Percentiles rank a stretch among this genome's conserved stretches.
Conservation (phyloP, 306 rosid species). For the Quercus berberidifolia region DNA sequence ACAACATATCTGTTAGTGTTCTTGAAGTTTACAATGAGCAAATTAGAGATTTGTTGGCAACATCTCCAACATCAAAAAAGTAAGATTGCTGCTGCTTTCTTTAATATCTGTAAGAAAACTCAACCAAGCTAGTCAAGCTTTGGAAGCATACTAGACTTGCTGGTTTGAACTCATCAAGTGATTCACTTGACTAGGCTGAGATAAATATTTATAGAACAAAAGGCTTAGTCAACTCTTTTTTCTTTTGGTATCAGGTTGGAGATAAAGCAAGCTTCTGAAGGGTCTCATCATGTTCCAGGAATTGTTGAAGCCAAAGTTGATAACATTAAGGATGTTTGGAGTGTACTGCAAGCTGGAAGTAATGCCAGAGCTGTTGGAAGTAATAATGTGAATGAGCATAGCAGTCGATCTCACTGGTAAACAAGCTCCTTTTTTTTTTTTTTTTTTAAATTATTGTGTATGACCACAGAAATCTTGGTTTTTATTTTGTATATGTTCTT, state of each 20-base stretch:
- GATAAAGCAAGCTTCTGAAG: conserved; percentile 77
- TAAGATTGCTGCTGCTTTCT: conserved; percentile 31
- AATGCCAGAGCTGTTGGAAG: conserved; percentile 86
- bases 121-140: neutral
- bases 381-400: conserved; percentile 82
- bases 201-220: conserved; percentile 10
- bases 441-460: no score
- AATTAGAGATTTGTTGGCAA: conserved; percentile 75
- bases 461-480: neutral
- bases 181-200: conserved; percentile 17
- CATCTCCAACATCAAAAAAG: conserved; percentile 64
- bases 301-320: conserved; percentile 68
- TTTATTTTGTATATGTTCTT: neutral
- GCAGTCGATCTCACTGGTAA: conserved; percentile 94
- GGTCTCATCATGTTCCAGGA: conserved; percentile 79
- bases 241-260: conserved; percentile 56
- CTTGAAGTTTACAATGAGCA: conserved; percentile 94
- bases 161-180: neutral
- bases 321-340: conserved; percentile 66
- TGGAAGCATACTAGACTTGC: conserved; percentile 15
- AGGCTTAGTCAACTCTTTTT: neutral
- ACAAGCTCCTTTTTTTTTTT: neutral
- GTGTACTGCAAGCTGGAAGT: conserved; percentile 71
- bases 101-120: neutral
- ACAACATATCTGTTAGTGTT: conserved; percentile 73